Base-by-base conservation (phyloP, 2,329 filamentous ascomycete species). In the Aureobasidium sp. region DNA sequence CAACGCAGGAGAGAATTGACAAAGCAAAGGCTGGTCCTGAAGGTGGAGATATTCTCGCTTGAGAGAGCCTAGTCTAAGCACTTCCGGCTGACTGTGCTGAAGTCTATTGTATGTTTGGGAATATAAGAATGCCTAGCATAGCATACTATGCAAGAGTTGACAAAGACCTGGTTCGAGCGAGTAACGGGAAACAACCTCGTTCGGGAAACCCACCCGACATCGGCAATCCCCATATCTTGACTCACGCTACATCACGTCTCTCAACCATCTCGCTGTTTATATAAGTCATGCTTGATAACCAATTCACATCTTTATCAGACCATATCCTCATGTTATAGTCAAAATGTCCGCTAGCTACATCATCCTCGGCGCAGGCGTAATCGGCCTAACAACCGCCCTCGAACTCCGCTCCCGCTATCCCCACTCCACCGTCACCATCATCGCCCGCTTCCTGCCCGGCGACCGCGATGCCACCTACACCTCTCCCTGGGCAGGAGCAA, bases 391-490 rank as follows among this genome's bases (percentile, higher is more conserved):
- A 4, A 85, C 83, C 1, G 84, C 84, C 47, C 77, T 85, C 32
- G 74, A 84, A 15, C 75, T 87, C n/a, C 50, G 2, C 39, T n/a
- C 41, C 29, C 55, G 37, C 15, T 29, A 59, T 66, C 72, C 76
- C 4, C 68, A 73, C 8, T 79, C 84, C 64, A 75, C 77, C 20
- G 75, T 93, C 65, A 90, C 87, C 1, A 78, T 93, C 29, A 78
- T 89, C 39, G 87, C 89, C 5, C 93, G 91, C 69, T 87, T 93
- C 71, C 91, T 95, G 86, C 91, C 91, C 0, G 91, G 91, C 37
- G 91, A 96, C 76, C 91, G 90, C 74, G 87, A 91, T 66, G 86
- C 90, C 67, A 87, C 92, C 77, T 96, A 95, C 72, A 86, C 89
- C 0, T 93, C 89, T 5, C 90, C 89, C 1, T 93, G 89, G 87